Evolutionary conservation across 257 asterid genomes (phyloP).

Genomic region (Solanum gandarillasii): DNA sequence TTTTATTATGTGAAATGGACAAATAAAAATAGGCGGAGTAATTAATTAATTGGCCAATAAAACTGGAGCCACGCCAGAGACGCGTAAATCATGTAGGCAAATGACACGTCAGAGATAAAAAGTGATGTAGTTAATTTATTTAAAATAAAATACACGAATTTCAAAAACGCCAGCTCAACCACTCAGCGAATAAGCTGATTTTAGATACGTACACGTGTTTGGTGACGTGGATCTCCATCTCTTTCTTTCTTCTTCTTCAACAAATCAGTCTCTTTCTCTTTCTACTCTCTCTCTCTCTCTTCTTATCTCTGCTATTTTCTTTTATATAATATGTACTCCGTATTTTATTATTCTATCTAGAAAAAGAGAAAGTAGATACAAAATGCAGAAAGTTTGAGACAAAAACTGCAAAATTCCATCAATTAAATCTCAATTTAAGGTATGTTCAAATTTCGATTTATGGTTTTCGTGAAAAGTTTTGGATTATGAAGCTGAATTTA

Average conservation of each 20-base stretch:
- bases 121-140: slow-evolving; percentile 15
- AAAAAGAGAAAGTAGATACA: too few species aligned
- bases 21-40: too few species aligned
- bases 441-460: background rate
- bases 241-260: slow-evolving; percentile 5
- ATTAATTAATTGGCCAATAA: slow-evolving; percentile 21
- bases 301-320: background rate
- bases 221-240: slow-evolving; percentile 76
- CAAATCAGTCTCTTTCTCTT: background rate
- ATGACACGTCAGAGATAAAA: slow-evolving; percentile 43
- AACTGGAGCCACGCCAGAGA: slow-evolving; percentile 3
- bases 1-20: background rate
- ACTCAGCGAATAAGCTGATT: background rate
- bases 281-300: background rate
- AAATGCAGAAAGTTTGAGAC: slow-evolving; percentile 11
- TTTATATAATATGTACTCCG: too few species aligned
- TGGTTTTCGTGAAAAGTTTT: too few species aligned
- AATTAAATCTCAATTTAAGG: background rate
- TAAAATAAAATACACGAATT: slow-evolving; percentile 10
- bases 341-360: too few species aligned
- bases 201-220: slow-evolving; percentile 53
- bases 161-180: slow-evolving; percentile 48
- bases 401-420: background rate
- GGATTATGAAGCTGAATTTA: background rate
- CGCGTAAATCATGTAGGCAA: slow-evolving; percentile 18